Conservation (phyloP, 129 eudicot species). For the Ambrosia trifida region DNA sequence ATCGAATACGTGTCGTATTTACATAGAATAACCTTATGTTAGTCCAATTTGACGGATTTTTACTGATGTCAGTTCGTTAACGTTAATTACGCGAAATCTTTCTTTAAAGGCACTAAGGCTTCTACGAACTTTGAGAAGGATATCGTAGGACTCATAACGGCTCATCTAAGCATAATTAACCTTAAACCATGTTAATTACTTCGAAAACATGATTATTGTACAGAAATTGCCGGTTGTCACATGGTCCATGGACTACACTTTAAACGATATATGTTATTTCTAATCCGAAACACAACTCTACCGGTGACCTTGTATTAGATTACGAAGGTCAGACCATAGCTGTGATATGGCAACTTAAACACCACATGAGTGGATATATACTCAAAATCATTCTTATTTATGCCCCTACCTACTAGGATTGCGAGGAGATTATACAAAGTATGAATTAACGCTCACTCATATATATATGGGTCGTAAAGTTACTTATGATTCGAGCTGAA, state of each 20-base stretch:
- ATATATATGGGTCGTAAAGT: not conserved
- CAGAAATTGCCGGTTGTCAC: too few species aligned
- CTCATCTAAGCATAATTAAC: too few species aligned
- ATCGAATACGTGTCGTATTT: too few species aligned
- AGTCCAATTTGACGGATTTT: too few species aligned
- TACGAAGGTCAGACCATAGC: constrained; percentile 5
- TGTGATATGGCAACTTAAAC: not conserved
- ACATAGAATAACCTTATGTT: too few species aligned
- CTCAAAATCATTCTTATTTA: not conserved
- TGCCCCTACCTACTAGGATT: not conserved
- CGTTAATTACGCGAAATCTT: too few species aligned
- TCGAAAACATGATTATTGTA: too few species aligned
- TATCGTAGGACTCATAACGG: too few species aligned
- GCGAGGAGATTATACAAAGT: not conserved
- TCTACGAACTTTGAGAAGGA: too few species aligned
- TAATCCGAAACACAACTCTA: constrained; percentile 14
- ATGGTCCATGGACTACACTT: not conserved
- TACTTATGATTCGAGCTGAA: not conserved
- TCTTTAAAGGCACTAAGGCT: too few species aligned
- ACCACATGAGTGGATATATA: not conserved
- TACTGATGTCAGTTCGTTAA: too few species aligned
- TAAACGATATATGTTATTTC: not conserved
- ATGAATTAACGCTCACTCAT: constrained; percentile 4
- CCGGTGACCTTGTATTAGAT: not conserved
- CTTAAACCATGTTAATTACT: too few species aligned